phyloP scores from a whole-genome alignment of 208 protist genomes.

The Chromosphaera perkinsii region DNA sequence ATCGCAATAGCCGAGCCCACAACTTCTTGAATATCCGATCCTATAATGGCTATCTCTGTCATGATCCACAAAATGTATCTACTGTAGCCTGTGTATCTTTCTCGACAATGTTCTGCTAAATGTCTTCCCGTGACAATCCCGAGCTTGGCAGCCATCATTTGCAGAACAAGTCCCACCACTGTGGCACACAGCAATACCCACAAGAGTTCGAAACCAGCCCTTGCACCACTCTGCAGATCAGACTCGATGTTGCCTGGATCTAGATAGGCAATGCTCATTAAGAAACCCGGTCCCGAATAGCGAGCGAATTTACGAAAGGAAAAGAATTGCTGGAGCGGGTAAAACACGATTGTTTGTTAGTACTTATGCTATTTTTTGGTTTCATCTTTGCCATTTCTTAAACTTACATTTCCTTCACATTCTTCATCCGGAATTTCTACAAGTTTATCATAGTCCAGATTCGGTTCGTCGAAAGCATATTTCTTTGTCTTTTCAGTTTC shows the following conservation, averaged over 20 bases:
- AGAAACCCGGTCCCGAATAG: slow-evolving; percentile 56
- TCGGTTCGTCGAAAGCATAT: too few species aligned
- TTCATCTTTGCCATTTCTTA: too few species aligned
- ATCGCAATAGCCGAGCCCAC: slow-evolving; percentile 21
- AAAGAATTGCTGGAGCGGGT: too few species aligned
- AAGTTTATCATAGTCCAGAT: too few species aligned
- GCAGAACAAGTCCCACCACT: not conserved
- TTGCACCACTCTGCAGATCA: not conserved
- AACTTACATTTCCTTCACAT: too few species aligned
- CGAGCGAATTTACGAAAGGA: too few species aligned
- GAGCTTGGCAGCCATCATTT: not conserved
- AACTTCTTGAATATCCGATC: slow-evolving; percentile 58
- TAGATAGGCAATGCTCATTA: slow-evolving; percentile 61
- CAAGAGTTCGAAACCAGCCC: not conserved
- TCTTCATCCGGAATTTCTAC: too few species aligned
- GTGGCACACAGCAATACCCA: not conserved
- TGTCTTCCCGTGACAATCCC: slow-evolving; percentile 20
- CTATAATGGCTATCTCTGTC: slow-evolving; percentile 67
- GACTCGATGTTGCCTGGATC: not conserved
- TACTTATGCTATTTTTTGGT: too few species aligned
- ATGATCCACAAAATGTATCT: slow-evolving; percentile 58
- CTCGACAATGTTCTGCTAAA: slow-evolving; percentile 55
- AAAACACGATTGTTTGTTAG: too few species aligned
- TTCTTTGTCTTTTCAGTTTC: too few species aligned
- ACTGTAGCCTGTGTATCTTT: slow-evolving; percentile 38